These are phyloP conservation scores for Wallacemonas collosoma DNA, from an alignment of 208 protist genomes.

Conservation along the genomic window DNA sequence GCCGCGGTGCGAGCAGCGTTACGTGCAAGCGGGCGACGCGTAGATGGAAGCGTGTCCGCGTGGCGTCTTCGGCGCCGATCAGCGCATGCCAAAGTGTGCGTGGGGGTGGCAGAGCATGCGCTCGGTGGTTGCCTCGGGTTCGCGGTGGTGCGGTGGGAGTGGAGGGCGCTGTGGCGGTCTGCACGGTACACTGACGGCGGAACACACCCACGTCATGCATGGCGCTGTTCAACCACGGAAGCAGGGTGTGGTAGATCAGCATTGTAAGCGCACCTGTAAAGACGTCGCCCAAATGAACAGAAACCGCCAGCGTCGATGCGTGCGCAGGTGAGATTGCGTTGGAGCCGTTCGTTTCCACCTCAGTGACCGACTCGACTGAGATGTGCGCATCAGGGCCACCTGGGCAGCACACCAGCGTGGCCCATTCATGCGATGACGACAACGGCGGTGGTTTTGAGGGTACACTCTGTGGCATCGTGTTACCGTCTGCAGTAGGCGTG, in stretches of 20 bases:
- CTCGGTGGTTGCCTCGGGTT: not conserved
- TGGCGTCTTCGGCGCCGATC: not conserved
- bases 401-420: not conserved
- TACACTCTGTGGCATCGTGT: not conserved
- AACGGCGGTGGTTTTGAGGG: not conserved
- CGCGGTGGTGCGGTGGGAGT: not conserved
- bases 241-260: not conserved
- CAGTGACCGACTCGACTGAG: not conserved
- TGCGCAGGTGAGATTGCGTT: not conserved
- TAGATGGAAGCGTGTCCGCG: not conserved
- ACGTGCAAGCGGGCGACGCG: not conserved
- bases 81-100: not conserved
- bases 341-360: not conserved
- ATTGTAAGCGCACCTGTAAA: not conserved
- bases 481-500: not conserved
- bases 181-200: not conserved
- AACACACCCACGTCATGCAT: not conserved
- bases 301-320: not conserved
- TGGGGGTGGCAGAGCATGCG: not conserved
- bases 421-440: not conserved
- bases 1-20: constrained; percentile 8
- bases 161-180: not conserved
- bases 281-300: not conserved
- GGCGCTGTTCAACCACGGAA: not conserved
- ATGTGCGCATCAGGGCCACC: not conserved